Base-by-base conservation (phyloP, 2,329 filamentous ascomycete genomes). In the Lecanoromycetidae sp. region DNA sequence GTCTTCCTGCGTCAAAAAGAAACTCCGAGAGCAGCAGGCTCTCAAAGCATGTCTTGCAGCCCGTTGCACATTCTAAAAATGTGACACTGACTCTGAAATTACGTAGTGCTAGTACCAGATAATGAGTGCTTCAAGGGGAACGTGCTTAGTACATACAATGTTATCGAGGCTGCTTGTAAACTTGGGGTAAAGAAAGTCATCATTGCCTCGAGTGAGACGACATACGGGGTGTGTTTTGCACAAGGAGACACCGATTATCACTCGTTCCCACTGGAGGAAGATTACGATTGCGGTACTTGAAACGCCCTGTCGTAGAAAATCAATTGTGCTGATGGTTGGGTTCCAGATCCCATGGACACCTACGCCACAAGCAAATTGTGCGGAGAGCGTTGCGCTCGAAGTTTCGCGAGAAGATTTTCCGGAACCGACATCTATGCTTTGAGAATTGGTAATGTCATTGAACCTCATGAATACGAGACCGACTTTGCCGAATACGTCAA, bases 91-190 rank as follows among this genome's bases (percentile, higher is more conserved):
- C n/a, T n/a, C n/a, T n/a, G n/a, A n/a, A n/a, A 71, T n/a, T n/a
- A n/a, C n/a, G n/a, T n/a, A n/a, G n/a, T 80, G 69, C 66, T 80
- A 2, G 75, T 77, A 0, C 75, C 76, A 0, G 77, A 81, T 56
- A 75, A 72, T 43, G 74, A 78, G 56, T 72, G 68, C 43, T 81
- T 77, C 60, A 65, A 66, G 15, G 69, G 64, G 22, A 82, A 81
- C 55, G 68, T 73, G 0, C 63, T 66, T 0, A 66, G 70, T 8
- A 76, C 73, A 0, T 79, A 79, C 61, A 81, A 81, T 55, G 69
- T 80, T 20, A 70, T 81, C 52, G 77, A 81, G 60, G 75, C 76
- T 0, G 76, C 76, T 0, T 77, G 69, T 56, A 79, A 79, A 52
- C 63, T 80, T 0, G 75, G 75, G 10, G 72, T 81, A 5, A 70